Base-by-base conservation (phyloP, 2,329 filamentous ascomycete species). In the Colletotrichum somersetense region DNA sequence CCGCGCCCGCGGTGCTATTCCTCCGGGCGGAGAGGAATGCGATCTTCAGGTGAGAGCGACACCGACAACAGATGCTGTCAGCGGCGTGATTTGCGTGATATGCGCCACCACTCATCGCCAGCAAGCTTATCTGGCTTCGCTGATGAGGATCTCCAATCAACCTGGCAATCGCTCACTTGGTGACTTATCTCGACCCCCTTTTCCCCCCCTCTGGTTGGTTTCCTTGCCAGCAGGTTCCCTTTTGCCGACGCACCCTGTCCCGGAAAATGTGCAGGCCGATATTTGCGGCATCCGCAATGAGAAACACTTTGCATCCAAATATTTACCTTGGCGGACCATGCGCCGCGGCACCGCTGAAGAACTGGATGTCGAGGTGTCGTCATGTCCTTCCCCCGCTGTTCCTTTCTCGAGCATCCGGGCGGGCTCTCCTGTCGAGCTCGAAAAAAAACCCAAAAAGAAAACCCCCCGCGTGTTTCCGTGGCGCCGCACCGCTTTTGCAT, bases 91-190 rank as follows among this genome's bases (percentile, higher is more conserved):
- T 30, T 64, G 53, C 46, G 52, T 33, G 42, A 42, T 11, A 10
- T 61, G 55, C 53, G 59, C 53, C 55, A 68, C 58, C 26, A 30
- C 62, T 30, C 38, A 26, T 62, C 26, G 18, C 44, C 69, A 59
- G 59, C 59, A 38, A 20, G 18, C 44, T 10, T 58, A 65, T 72
- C 65, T 68, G 33, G 65, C 59, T 26, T 64, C 33, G 59, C 65
- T 69, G 69, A 69, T 72, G 46, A 64, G 16, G 59, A 69, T 69
- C 69, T 61, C 44, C 59, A 33, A 44, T 48, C 66, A 50, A 46
- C 52, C 42, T 16, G 59, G 61, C 52, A 48, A 64, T 69, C 59
- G 35, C 66, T 72, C 53, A 56, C 30, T 50, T 46, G 2, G 44
- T 69, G 66, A 53, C 23, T 42, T 64, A 35, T 3, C 35, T 14